These are phyloP conservation scores for Alectoria sarmentosa DNA, from an alignment of 495 filamentous ascomycete species.

Conservation along the genomic window DNA sequence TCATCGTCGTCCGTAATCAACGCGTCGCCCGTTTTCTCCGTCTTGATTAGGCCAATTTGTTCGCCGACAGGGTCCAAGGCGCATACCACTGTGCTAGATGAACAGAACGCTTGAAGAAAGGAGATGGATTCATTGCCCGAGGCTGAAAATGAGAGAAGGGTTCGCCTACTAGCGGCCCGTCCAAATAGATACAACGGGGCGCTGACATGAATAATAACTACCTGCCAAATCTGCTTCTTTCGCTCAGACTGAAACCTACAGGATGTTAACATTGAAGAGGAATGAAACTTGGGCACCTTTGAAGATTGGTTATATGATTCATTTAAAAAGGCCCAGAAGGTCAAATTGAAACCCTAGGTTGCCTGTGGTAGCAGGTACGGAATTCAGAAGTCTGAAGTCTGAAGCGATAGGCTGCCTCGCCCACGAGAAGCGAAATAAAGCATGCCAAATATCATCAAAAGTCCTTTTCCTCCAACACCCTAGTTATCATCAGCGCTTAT, in stretches of 20 bases:
- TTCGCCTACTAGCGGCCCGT: background rate
- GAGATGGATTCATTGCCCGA: background rate
- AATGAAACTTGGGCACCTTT: background rate
- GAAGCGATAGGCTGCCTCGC: no score
- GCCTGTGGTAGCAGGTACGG: background rate
- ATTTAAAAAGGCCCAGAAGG: background rate
- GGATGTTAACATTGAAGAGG: background rate
- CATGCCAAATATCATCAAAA: background rate
- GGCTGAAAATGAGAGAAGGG: background rate
- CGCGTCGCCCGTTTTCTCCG: background rate
- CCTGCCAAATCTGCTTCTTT: background rate
- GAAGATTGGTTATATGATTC: background rate
- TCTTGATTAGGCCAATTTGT: background rate
- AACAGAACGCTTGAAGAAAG: background rate
- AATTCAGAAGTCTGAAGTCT: background rate
- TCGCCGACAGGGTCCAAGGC: background rate
- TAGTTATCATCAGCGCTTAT: background rate
- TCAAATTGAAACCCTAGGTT: background rate
- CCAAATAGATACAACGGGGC: background rate
- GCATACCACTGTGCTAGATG: background rate
- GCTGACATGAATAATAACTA: background rate
- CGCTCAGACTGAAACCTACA: background rate
- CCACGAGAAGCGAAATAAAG: background rate
- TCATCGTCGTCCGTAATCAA: background rate
- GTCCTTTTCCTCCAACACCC: background rate